These are phyloP conservation scores for Xylaria bambusicola DNA, from an alignment of 495 filamentous ascomycete genomes.

Conservation along the genomic window DNA sequence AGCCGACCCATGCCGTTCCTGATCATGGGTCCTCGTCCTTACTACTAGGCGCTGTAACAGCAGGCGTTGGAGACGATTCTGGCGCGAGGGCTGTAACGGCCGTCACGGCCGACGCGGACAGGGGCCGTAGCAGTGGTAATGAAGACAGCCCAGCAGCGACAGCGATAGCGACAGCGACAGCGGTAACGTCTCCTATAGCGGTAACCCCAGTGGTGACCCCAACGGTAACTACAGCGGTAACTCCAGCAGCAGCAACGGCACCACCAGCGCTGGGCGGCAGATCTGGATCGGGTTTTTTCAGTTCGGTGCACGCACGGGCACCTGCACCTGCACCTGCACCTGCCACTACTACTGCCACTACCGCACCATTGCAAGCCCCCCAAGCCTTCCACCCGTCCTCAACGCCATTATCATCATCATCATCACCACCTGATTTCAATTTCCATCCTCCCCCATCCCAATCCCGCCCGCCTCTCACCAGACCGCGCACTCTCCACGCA, in stretches of 20 bases:
- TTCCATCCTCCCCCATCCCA: conserved; percentile 6
- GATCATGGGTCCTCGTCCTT: no score
- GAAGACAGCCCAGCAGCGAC: not conserved
- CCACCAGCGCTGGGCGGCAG: conserved; percentile 19
- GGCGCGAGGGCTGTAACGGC: conserved; percentile 1
- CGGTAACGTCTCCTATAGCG: no score
- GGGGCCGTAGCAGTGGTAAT: conserved; percentile 9
- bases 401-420: conserved; percentile 16
- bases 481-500: conserved; percentile 38
- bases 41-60: not conserved
- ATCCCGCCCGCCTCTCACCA: conserved; percentile 18
- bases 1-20: conserved; percentile 6
- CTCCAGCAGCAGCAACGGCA: conserved; percentile 14
- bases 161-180: no score
- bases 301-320: conserved; percentile 1
- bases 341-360: not conserved
- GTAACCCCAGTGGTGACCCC: conserved; percentile 1
- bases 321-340: conserved; percentile 13
- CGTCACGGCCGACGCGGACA: not conserved
- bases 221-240: not conserved
- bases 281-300: conserved; percentile 10
- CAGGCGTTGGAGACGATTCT: not conserved
- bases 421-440: not conserved
- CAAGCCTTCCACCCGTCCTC: conserved; percentile 6
- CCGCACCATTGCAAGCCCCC: conserved; percentile 7